These are phyloP conservation scores for Typha latifolia DNA, from an alignment of 176 grass and related monocot species.

Conservation along the genomic window DNA sequence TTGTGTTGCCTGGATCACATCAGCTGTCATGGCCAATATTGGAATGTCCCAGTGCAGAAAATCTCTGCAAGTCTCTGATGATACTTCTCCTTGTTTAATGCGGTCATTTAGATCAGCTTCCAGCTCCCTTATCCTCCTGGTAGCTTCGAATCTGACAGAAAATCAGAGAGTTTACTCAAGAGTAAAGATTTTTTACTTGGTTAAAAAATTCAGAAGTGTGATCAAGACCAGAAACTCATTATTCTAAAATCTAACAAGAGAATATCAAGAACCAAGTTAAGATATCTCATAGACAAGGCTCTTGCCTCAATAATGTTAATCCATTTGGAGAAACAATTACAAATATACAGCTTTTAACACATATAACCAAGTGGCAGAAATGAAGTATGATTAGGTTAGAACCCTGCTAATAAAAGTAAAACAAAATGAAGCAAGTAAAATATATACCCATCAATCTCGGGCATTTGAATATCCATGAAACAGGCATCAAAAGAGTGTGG, in stretches of 20 bases:
- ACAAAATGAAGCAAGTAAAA: constrained; percentile 11
- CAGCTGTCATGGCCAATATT: constrained; percentile 96
- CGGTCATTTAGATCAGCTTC: constrained; percentile 65
- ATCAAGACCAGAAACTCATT: background rate
- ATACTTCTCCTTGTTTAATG: constrained; percentile 42
- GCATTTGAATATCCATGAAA: constrained; percentile 99
- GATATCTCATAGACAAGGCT: background rate
- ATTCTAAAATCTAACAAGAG: background rate
- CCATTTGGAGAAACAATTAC: no score
- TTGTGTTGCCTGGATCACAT: constrained; percentile 95
- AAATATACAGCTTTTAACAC: no score
- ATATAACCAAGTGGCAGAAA: background rate
- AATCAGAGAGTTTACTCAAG: background rate
- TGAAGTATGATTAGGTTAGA: background rate
- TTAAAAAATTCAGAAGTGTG: background rate
- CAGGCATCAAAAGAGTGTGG: constrained; percentile 96
- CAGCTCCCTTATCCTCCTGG: constrained; percentile 72
- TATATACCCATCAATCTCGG: constrained; percentile 92
- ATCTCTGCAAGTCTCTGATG: constrained; percentile 33
- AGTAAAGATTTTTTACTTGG: background rate
- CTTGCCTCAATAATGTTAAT: no score
- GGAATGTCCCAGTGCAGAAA: constrained; percentile 63
- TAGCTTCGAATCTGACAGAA: constrained; percentile 83
- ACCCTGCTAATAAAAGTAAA: constrained; percentile 2
- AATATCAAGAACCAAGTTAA: background rate